Evolutionary conservation across 805 yeast genomes (phyloP).

Genomic region (Hanseniaspora thailandica): DNA sequence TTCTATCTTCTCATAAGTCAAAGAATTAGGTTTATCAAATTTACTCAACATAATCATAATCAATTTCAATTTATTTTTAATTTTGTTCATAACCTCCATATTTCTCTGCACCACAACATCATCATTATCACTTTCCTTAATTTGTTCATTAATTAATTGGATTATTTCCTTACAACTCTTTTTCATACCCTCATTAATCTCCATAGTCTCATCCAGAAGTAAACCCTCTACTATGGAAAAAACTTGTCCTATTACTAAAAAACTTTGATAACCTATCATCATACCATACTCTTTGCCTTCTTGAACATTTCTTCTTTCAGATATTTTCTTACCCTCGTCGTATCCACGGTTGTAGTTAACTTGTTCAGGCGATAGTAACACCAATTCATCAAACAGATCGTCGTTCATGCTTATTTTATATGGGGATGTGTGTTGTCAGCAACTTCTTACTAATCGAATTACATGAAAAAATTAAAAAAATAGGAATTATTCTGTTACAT

Average conservation of each 20-base stretch:
- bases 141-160: neutral
- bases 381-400: constrained; percentile 7
- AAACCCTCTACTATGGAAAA: neutral
- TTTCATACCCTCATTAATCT: neutral
- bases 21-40: neutral
- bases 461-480: neutral
- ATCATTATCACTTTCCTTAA: neutral
- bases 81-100: neutral
- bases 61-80: constrained; percentile 3
- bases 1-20: neutral
- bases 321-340: neutral
- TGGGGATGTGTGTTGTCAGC: neutral
- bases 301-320: constrained; percentile 3
- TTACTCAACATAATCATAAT: neutral
- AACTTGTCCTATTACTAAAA: constrained; percentile 4
- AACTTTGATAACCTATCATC: constrained; percentile 11
- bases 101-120: neutral
- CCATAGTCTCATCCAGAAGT: neutral
- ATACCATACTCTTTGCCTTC: constrained; percentile 9
- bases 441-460: too few species aligned
- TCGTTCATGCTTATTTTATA: neutral
- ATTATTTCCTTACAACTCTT: neutral
- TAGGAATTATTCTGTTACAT: too few species aligned
- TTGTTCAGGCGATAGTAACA: constrained; percentile 10
- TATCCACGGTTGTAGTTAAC: constrained; percentile 3